phyloP scores from a whole-genome alignment of 2,329 filamentous ascomycete species.

The Pseudofabraea citricarpa region DNA sequence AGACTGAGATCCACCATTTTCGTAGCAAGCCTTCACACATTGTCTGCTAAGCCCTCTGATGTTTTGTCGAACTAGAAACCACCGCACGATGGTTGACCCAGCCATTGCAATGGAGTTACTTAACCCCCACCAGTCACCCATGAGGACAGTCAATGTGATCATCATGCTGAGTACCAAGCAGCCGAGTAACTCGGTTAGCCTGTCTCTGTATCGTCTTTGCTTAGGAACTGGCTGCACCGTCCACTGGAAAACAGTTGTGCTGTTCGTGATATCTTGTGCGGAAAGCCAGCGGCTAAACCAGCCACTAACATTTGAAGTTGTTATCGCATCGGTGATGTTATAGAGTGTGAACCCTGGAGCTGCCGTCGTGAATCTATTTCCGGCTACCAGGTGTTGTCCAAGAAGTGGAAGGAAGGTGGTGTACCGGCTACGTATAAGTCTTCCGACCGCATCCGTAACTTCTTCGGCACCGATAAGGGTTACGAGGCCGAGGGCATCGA shows the following conservation, averaged over 20 bases:
- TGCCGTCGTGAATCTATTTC: slow-evolving; percentile 3
- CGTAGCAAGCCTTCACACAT: slow-evolving; percentile 1
- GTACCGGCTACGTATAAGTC: slow-evolving; percentile 7
- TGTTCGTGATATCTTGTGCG: slow-evolving; percentile 4
- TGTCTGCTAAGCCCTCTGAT: background rate
- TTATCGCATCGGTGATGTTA: slow-evolving; percentile 10
- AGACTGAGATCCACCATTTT: background rate
- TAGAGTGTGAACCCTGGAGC: slow-evolving; percentile 7
- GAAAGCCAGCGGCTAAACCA: slow-evolving; percentile 11
- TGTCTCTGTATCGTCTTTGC: background rate
- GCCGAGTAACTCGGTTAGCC: background rate
- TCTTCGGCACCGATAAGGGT: slow-evolving; percentile 12
- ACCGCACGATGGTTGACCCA: slow-evolving; percentile 4
- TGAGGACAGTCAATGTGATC: background rate
- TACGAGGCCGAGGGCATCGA: slow-evolving; percentile 11
- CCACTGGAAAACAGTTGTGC: slow-evolving; percentile 6
- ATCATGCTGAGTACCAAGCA: background rate
- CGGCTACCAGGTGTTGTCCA: slow-evolving; percentile 9
- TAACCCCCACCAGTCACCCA: slow-evolving; percentile 3
- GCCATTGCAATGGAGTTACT: slow-evolving; percentile 1
- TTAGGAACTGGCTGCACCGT: background rate
- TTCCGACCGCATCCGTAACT: slow-evolving; percentile 6
- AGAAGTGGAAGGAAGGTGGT: slow-evolving; percentile 9
- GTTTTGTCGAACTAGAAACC: slow-evolving; percentile 3
- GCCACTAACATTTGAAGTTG: slow-evolving; percentile 3